These are phyloP conservation scores for Pseudogymnoascus sp. DNA, from an alignment of 2,329 filamentous ascomycete species.

Conservation along the genomic window DNA sequence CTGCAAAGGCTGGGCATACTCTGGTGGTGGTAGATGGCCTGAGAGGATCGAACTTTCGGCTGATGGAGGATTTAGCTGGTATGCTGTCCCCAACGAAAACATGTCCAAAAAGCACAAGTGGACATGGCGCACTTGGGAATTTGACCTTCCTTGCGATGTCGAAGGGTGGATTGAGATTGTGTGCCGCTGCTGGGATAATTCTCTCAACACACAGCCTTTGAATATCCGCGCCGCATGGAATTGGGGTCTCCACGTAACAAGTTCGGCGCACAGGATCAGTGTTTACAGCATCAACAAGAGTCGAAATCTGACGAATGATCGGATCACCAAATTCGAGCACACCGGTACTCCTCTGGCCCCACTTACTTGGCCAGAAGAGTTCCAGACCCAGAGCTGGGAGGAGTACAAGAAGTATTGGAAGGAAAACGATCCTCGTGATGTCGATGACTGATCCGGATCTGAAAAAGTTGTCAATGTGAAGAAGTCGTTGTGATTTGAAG, in stretches of 20 bases:
- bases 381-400: constrained; percentile 40
- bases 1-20: constrained; percentile 59
- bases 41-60: constrained; percentile 60
- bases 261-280: constrained; percentile 51
- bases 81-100: constrained; percentile 54
- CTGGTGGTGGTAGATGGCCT: constrained; percentile 57
- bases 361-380: constrained; percentile 34
- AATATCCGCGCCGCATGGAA: constrained; percentile 52
- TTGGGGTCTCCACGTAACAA: constrained; percentile 59
- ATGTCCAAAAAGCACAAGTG: constrained; percentile 54
- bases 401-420: constrained; percentile 34
- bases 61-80: constrained; percentile 57
- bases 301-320: constrained; percentile 38
- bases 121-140: constrained; percentile 58
- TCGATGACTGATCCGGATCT: neutral
- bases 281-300: constrained; percentile 55
- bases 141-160: constrained; percentile 53
- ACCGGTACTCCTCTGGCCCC: constrained; percentile 41
- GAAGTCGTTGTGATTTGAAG: no score
- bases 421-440: constrained; percentile 10
- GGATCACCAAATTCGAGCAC: constrained; percentile 45
- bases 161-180: constrained; percentile 56
- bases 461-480: neutral
- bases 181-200: constrained; percentile 54
- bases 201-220: constrained; percentile 52